Evolutionary conservation across 805 yeast genomes (phyloP), one percentile per base, ranked within the genome.

Genomic region (Jamesozyma rosinii): DNA sequence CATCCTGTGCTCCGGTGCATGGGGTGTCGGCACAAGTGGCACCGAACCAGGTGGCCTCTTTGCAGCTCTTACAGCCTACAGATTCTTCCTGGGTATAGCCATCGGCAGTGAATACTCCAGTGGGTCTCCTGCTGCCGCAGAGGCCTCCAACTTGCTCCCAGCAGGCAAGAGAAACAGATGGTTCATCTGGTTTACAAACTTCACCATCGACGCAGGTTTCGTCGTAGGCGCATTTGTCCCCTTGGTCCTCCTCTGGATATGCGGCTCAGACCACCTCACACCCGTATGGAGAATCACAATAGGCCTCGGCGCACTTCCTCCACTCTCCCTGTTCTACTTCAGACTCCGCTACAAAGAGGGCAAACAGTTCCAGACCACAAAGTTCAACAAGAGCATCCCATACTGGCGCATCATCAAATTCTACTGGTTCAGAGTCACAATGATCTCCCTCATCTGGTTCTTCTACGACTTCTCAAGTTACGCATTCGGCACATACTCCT

Each of bases 31-130:
- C 8, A 54, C 61, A 3, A 50, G 55, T 34, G 81, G 81, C 37
- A 67, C 78, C 30, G 74, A 85, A 3, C 40, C 48, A 19, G 95
- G 96, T 33, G 74, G 63, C 10, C 44, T 89, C 69, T 76, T 90
- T 48, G 81, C 87, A 14, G 90, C 92, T 18, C 66, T 89, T 43
- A 85, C 95, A 8, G 82, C 81, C 9, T 86, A 82, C 62, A 75
- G 97, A 63, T 85, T 85, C 63, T 81, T 89, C 65, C 67, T 89
- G 41, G 97, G 97, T 66, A 70, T 86, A 50, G 94, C 89, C 55
- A 84, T 90, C 53, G 97, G 97, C 54, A 89, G 94, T 40, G 97
- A 89, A 66, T 89, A 89, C 59, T 95, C 96, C 38, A 82, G 94
- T 13, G 89, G 95, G 37, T 82, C 95, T 8, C 90, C 89, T 17